Evolutionary conservation across 441 rosid species (phyloP).

Genomic region (Euphorbia celastroides): DNA sequence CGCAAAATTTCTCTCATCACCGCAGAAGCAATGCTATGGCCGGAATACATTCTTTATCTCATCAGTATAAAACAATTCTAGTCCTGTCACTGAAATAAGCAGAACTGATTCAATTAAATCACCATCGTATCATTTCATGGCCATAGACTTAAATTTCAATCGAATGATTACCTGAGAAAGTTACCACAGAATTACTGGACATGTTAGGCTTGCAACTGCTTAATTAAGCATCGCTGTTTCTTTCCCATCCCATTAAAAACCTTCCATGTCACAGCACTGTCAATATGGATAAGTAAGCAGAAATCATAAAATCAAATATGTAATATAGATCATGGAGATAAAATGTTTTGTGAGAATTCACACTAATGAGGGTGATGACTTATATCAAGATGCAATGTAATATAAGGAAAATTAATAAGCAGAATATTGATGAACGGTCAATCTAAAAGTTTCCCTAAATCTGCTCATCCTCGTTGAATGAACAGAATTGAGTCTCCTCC

Average conservation of each 20-base stretch:
- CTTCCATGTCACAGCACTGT: not conserved
- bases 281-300: not conserved
- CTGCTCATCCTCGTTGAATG: too few relatives aligned
- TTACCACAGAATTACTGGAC: not conserved
- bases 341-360: not conserved
- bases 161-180: not conserved
- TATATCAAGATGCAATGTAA: too few relatives aligned
- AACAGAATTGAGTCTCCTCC: too few relatives aligned
- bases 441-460: too few relatives aligned
- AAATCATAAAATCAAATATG: not conserved
- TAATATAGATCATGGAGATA: not conserved
- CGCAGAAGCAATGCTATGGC: constrained; percentile 14
- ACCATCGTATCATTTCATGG: not conserved
- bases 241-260: not conserved
- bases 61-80: not conserved
- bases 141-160: constrained; percentile 1
- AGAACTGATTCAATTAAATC: not conserved
- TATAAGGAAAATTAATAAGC: too few relatives aligned
- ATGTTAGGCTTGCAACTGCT: not conserved
- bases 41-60: constrained; percentile 10
- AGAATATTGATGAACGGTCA: too few relatives aligned
- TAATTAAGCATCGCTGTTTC: not conserved
- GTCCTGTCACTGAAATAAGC: not conserved
- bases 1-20: constrained; percentile 36
- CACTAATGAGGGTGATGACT: not conserved